Evolutionary conservation across 2,329 filamentous ascomycete genomes (phyloP).

Genomic region (Colletotrichum gigasporum): DNA sequence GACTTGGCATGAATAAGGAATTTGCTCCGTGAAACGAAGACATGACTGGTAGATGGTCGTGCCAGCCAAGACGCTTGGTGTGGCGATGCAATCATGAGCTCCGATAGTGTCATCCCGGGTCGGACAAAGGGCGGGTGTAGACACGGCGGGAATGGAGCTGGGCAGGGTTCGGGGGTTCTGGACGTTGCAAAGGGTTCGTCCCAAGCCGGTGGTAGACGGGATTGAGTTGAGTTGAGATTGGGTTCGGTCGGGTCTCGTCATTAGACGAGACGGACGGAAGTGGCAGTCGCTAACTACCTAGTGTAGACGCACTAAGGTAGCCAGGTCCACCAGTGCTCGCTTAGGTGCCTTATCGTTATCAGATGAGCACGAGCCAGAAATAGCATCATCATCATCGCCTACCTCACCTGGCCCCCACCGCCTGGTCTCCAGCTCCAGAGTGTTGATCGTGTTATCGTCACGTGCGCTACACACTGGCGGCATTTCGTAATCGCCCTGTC

Average conservation of each 20-base stretch:
- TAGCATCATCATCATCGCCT: not conserved
- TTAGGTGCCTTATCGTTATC: conserved; percentile 19
- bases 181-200: conserved; percentile 1
- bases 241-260: not conserved
- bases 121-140: not conserved
- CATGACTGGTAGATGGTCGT: conserved; percentile 6
- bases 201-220: not conserved
- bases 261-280: not conserved
- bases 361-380: conserved; percentile 8
- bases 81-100: conserved; percentile 17
- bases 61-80: conserved; percentile 26
- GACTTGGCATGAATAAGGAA: conserved; percentile 24
- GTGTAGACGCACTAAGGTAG: too few species aligned
- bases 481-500: not conserved
- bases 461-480: not conserved
- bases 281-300: too few species aligned
- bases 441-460: too few species aligned
- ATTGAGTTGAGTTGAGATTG: not conserved
- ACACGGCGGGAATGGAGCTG: too few species aligned
- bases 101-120: too few species aligned
- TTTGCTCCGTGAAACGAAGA: conserved; percentile 7
- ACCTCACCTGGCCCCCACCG: not conserved
- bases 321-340: not conserved
- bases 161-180: not conserved
- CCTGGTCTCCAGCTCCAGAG: too few species aligned